phyloP scores from a whole-genome alignment of 768 basidiomycete species.

The Trametes cinnabarina region DNA sequence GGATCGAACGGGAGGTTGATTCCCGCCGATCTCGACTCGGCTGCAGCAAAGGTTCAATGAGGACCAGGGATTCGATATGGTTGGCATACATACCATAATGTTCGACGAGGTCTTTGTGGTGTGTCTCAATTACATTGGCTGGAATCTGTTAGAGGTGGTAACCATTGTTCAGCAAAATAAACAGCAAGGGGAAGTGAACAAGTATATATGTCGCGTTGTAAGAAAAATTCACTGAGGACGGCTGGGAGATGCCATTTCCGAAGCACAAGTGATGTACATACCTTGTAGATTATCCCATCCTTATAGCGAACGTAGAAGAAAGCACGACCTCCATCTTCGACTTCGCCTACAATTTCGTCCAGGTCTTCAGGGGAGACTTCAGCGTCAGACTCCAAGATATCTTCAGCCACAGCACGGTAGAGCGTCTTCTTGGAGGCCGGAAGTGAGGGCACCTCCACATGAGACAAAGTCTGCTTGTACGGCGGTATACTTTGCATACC shows the following conservation, averaged over 20 bases:
- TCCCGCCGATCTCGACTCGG: conserved; percentile 41
- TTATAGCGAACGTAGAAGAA: conserved; percentile 63
- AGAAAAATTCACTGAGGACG: too few species aligned
- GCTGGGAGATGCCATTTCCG: too few species aligned
- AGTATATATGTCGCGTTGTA: too few species aligned
- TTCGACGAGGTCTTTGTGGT: conserved; percentile 46
- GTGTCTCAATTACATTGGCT: conserved; percentile 33
- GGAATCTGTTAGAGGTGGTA: conserved; percentile 13
- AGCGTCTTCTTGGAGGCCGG: background rate
- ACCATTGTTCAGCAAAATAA: too few species aligned
- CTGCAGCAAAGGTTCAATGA: conserved; percentile 39
- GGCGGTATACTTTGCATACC: background rate
- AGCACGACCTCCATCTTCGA: conserved; percentile 34
- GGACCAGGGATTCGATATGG: too few species aligned
- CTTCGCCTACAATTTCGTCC: conserved; percentile 54
- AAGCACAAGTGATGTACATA: conserved; percentile 21
- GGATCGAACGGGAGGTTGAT: conserved; percentile 58
- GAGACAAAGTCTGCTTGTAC: background rate
- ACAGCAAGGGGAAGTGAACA: too few species aligned
- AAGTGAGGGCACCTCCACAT: conserved; percentile 9
- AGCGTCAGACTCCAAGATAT: conserved; percentile 14
- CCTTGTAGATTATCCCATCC: conserved; percentile 59
- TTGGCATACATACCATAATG: conserved; percentile 65
- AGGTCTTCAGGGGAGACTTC: conserved; percentile 17
- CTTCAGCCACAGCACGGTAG: conserved; percentile 10